Conservation (phyloP, 805 yeast species). For the Wickerhamiella australiensis region DNA sequence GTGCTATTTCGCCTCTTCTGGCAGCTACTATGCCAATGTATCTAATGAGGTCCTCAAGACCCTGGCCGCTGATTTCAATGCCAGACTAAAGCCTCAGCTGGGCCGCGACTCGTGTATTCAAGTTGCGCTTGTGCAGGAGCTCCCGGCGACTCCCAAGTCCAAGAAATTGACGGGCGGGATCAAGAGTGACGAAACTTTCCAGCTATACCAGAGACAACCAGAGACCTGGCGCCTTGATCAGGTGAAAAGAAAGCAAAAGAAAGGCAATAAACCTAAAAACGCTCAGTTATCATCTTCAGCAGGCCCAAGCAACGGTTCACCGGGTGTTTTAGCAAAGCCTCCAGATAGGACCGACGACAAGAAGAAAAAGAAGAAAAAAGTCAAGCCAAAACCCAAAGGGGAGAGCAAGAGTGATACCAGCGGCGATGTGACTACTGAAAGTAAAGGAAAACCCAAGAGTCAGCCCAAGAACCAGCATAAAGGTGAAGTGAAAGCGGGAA, state of each 20-base stretch:
- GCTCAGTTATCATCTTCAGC: not conserved
- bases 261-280: not conserved
- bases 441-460: not conserved
- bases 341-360: not conserved
- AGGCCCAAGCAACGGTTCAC: not conserved
- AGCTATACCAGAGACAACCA: not conserved
- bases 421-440: not conserved
- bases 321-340: not conserved
- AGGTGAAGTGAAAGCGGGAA: not conserved
- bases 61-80: not conserved
- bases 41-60: not conserved
- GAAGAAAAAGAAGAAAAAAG: not conserved
- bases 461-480: slow-evolving; percentile 1
- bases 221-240: not conserved
- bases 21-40: not conserved
- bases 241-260: not conserved
- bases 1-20: not conserved
- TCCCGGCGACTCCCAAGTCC: not conserved
- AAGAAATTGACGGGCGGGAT: not conserved
- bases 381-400: not conserved
- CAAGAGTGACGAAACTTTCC: not conserved
- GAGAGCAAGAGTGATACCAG: not conserved
- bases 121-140: not conserved
- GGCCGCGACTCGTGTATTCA: not conserved
- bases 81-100: not conserved